Conservation (phyloP, 108 stramenopile genomes). For the Nitzschia sp. region DNA sequence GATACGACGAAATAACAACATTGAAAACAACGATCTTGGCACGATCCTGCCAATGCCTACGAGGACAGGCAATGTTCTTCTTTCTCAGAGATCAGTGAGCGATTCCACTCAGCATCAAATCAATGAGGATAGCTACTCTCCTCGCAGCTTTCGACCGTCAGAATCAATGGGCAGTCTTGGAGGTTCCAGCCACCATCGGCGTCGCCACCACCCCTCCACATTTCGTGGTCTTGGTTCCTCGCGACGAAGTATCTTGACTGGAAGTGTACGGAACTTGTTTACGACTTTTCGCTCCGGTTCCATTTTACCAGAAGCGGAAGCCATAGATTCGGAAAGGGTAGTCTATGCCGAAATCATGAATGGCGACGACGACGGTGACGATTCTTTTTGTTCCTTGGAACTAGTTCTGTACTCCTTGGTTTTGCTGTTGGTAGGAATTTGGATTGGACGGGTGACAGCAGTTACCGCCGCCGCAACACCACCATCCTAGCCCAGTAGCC, state of each 20-base stretch:
- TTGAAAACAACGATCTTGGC: too few species aligned
- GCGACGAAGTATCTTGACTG: not conserved
- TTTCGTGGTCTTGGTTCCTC: not conserved
- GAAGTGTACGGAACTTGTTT: not conserved
- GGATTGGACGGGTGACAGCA: not conserved
- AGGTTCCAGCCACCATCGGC: not conserved
- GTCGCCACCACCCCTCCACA: not conserved
- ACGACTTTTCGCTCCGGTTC: not conserved
- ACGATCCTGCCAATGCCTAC: too few species aligned
- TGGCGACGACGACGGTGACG: not conserved
- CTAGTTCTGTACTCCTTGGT: not conserved
- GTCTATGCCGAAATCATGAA: not conserved
- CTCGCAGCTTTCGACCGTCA: not conserved
- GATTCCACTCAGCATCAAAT: not conserved
- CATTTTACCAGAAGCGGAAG: not conserved
- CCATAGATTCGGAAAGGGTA: not conserved
- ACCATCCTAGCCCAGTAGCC: too few species aligned
- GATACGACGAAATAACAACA: not conserved
- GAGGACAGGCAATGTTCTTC: not conserved
- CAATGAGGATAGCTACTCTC: too few species aligned
- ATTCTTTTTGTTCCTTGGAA: not conserved
- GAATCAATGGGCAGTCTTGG: not conserved
- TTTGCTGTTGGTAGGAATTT: not conserved
- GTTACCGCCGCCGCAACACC: too few species aligned
- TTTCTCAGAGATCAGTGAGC: not conserved